A percentile compares a stretch with the other conserved stretches of the same genome.
These are phyloP conservation scores for Guillardia theta DNA, from an alignment of 78 protist genomes.

Conservation along the genomic window DNA sequence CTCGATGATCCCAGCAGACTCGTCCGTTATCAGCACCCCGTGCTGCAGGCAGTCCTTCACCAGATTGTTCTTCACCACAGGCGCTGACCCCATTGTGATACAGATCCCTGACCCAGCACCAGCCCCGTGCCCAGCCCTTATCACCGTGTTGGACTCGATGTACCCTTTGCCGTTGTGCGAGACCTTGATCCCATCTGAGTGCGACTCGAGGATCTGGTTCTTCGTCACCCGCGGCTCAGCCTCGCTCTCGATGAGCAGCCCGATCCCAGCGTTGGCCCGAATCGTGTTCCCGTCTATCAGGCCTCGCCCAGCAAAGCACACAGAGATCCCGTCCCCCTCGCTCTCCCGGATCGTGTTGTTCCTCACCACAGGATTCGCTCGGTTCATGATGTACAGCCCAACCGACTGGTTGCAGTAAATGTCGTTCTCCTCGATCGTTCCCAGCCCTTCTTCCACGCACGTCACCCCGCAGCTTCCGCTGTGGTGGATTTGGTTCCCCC, in stretches of 20 bases:
- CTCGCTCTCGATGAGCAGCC: not conserved
- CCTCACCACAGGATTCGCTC: not conserved
- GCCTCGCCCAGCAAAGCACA: not conserved
- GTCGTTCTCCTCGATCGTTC: slow-evolving; percentile 42
- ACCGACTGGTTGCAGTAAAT: not conserved
- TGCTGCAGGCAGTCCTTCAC: not conserved
- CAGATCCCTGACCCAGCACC: not conserved
- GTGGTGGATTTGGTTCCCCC: slow-evolving; percentile 11
- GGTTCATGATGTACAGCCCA: not conserved
- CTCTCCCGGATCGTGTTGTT: slow-evolving; percentile 32
- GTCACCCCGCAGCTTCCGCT: not conserved
- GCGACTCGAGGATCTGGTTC: not conserved
- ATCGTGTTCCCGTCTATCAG: not conserved
- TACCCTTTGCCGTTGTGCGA: not conserved
- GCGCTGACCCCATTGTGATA: not conserved
- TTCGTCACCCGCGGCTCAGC: not conserved
- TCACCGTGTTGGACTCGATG: slow-evolving; percentile 11
- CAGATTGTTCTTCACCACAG: not conserved
- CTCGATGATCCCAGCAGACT: not conserved
- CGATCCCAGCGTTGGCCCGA: not conserved
- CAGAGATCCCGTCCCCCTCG: not conserved
- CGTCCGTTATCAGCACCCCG: not conserved
- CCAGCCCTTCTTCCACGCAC: not conserved
- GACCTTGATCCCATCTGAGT: not conserved
- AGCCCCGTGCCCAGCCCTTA: not conserved